Evolutionary conservation across 352 stramenopile species (phyloP).

Genomic region (Phytopythium litorale): DNA sequence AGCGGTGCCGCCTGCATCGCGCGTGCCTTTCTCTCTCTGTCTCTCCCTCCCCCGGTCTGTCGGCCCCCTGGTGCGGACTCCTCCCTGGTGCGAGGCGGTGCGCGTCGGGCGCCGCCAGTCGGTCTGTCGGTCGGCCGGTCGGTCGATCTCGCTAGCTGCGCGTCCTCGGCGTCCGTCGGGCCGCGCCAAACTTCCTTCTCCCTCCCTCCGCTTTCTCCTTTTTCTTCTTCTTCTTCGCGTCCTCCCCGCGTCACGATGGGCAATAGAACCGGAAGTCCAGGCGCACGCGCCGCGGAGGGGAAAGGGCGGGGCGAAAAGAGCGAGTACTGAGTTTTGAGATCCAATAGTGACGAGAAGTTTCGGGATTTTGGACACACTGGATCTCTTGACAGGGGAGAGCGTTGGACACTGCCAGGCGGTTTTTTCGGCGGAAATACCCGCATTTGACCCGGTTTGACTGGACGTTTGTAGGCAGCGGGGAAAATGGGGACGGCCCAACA

Average conservation of each 20-base stretch:
- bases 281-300: not conserved
- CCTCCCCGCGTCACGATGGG: not conserved
- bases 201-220: not conserved
- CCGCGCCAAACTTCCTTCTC: too few relatives aligned
- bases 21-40: not conserved
- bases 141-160: not conserved
- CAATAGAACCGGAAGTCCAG: slow-evolving; percentile 1
- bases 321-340: slow-evolving; percentile 6
- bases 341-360: not conserved
- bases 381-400: slow-evolving; percentile 14
- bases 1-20: slow-evolving; percentile 55
- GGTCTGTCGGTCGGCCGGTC: not conserved
- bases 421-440: not conserved
- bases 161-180: not conserved
- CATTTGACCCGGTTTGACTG: not conserved
- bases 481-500: not conserved
- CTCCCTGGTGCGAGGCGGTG: not conserved
- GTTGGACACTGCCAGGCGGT: slow-evolving; percentile 6
- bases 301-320: not conserved
- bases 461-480: not conserved
- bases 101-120: not conserved
- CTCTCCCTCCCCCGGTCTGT: not conserved
- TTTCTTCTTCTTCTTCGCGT: not conserved
- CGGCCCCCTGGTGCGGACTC: too few relatives aligned
- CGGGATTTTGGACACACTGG: slow-evolving; percentile 28